Conservation (phyloP, 1,284 basidiomycete genomes). For the Caloboletus inedulis region DNA sequence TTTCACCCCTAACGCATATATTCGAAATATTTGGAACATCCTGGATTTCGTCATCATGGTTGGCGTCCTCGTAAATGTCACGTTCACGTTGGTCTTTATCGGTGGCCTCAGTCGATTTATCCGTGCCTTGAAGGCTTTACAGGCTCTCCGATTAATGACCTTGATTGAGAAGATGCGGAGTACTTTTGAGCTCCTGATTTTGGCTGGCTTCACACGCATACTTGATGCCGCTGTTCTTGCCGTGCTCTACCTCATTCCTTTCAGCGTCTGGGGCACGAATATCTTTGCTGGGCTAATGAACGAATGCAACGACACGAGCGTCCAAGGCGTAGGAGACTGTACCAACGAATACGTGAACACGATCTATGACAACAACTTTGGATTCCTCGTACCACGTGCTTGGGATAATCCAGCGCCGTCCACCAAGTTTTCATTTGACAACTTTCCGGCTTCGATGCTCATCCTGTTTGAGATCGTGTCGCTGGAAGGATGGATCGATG, state of each 20-base stretch:
- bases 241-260: slow-evolving; percentile 94
- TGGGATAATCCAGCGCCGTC: slow-evolving; percentile 88
- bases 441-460: slow-evolving; percentile 80
- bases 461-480: slow-evolving; percentile 98
- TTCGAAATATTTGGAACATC: slow-evolving; percentile 90
- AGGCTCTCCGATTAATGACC: slow-evolving; percentile 89
- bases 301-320: slow-evolving; percentile 75
- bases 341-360: slow-evolving; percentile 73
- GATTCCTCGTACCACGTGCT: slow-evolving; percentile 77
- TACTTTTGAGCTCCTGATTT: slow-evolving; percentile 90
- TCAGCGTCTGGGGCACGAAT: slow-evolving; percentile 96
- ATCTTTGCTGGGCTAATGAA: slow-evolving; percentile 89
- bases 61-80: slow-evolving; percentile 81
- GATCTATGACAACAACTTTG: slow-evolving; percentile 51
- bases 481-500: slow-evolving; percentile 94
- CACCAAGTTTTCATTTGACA: slow-evolving; percentile 90
- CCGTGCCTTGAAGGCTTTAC: slow-evolving; percentile 84
- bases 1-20: slow-evolving; percentile 93
- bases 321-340: slow-evolving; percentile 63
- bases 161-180: slow-evolving; percentile 83
- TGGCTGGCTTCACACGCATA: slow-evolving; percentile 85
- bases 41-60: slow-evolving; percentile 87
- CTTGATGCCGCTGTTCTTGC: slow-evolving; percentile 92
- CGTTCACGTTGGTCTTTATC: slow-evolving; percentile 74
- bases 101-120: slow-evolving; percentile 82